Evolutionary conservation across 495 filamentous ascomycete species (phyloP).

Genomic region (Penicillium robsamsonii): DNA sequence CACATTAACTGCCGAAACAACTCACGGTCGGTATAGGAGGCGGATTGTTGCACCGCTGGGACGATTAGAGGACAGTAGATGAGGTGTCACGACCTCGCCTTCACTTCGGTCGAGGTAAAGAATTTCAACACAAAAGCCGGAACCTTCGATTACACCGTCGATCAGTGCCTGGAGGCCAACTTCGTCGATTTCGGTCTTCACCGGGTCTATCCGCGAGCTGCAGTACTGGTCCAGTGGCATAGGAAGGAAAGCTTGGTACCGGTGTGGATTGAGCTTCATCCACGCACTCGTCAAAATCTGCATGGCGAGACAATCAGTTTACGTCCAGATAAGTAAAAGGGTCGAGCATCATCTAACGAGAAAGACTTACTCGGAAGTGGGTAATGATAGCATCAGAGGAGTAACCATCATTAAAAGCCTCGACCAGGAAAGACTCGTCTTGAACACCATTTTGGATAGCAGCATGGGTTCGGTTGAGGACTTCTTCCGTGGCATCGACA

Average conservation of each 20-base stretch:
- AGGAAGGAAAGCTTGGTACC: constrained; percentile 69
- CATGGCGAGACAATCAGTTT: constrained; percentile 14
- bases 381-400: constrained; percentile 70
- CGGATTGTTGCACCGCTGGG: constrained; percentile 56
- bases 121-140: constrained; percentile 78
- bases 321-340: background rate
- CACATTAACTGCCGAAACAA: constrained; percentile 7
- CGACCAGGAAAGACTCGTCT: constrained; percentile 60
- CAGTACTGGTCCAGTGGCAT: constrained; percentile 69
- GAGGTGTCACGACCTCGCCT: constrained; percentile 74
- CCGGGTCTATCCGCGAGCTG: constrained; percentile 64
- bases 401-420: constrained; percentile 72
- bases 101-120: constrained; percentile 88
- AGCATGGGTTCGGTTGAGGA: constrained; percentile 58
- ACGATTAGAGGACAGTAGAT: constrained; percentile 60
- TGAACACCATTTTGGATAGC: constrained; percentile 53
- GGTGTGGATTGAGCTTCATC: constrained; percentile 70
- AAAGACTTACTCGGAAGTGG: constrained; percentile 58
- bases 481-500: constrained; percentile 65
- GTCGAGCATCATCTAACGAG: background rate
- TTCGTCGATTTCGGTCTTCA: constrained; percentile 83
- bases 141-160: constrained; percentile 71
- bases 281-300: constrained; percentile 83
- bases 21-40: constrained; percentile 70
- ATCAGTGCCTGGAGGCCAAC: constrained; percentile 73